Evolutionary conservation across 2,329 filamentous ascomycete genomes (phyloP), one percentile per base, ranked within the genome.

Genomic region (Fusarium anguioides): DNA sequence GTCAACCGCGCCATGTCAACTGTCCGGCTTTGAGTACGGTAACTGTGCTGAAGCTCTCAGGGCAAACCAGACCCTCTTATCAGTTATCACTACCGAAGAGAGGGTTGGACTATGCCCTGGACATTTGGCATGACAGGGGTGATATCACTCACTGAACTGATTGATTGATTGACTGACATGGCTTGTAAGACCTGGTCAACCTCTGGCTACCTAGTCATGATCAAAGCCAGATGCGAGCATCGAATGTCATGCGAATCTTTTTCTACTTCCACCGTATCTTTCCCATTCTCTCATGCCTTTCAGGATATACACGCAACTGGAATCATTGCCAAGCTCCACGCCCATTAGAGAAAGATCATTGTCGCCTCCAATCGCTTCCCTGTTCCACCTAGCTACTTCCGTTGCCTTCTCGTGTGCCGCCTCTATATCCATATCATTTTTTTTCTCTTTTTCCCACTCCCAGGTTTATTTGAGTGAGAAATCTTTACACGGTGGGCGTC

Each of bases 141-240:
- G 23, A 42, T 51, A 51, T 48, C 44, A 39, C 58, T 48, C 44
- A 39, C 58, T 64, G 62, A 66, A 46, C 35, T 51, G 56, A 52
- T 57, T 49, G 50, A 46, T 29, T 51, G 56, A 52, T 57, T 49
- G 50, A 45, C 35, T 61, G 55, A 24, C 44, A 35, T 56, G 31
- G 24, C 24, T n/a, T n/a, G n/a, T n/a, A n/a, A n/a, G n/a, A n/a
- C n/a, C 56, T 51, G 39, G 20, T 44, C 31, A 35, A 20, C 27
- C 31, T 51, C 37, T 59, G 27, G 17, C 20, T 39, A 47, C 33
- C 31, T 37, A 45, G 40, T 45, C 47, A 52, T 68, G 65, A 68
- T 65, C 60, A 56, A 53, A 62, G 46, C 18, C 65, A 69, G 50
- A 66, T 69, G 65, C 65, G 51, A 51, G 57, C 61, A 69, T 68